Evolutionary conservation across 1,139 yeast species (phyloP).

Genomic region (Geotrichum bryndzae): DNA sequence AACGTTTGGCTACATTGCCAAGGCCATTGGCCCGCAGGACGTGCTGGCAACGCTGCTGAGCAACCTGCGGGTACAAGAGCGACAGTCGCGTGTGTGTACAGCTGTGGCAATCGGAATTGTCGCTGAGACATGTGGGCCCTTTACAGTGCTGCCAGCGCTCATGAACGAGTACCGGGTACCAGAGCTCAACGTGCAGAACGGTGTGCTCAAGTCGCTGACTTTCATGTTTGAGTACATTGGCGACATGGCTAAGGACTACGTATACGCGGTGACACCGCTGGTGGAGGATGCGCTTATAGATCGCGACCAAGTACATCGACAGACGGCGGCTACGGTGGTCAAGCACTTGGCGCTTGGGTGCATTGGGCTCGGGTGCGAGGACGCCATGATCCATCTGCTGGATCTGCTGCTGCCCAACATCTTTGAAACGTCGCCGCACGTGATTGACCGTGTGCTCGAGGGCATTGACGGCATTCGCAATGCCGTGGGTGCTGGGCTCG

Average conservation of each 20-base stretch:
- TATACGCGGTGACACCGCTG: slow-evolving; percentile 74
- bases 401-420: slow-evolving; percentile 78
- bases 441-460: slow-evolving; percentile 72
- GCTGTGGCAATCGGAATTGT: slow-evolving; percentile 98
- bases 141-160: slow-evolving; percentile 90
- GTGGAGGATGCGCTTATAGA: slow-evolving; percentile 88
- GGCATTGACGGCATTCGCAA: slow-evolving; percentile 70
- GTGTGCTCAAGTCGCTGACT: slow-evolving; percentile 87
- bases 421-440: slow-evolving; percentile 93
- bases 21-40: slow-evolving; percentile 94
- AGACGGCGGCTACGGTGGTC: slow-evolving; percentile 87
- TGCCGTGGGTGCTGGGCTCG: slow-evolving; percentile 69
- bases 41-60: slow-evolving; percentile 79
- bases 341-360: slow-evolving; percentile 78
- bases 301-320: slow-evolving; percentile 88
- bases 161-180: slow-evolving; percentile 95
- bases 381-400: slow-evolving; percentile 66
- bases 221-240: slow-evolving; percentile 92
- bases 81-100: slow-evolving; percentile 93
- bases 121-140: slow-evolving; percentile 90
- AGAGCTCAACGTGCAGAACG: slow-evolving; percentile 90
- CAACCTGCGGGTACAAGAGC: slow-evolving; percentile 85
- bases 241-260: slow-evolving; percentile 72
- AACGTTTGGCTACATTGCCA: slow-evolving; percentile 87
- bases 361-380: slow-evolving; percentile 68